Conservation (phyloP, 2,329 filamentous ascomycete species). For the Plenodomus tracheiphilus region DNA sequence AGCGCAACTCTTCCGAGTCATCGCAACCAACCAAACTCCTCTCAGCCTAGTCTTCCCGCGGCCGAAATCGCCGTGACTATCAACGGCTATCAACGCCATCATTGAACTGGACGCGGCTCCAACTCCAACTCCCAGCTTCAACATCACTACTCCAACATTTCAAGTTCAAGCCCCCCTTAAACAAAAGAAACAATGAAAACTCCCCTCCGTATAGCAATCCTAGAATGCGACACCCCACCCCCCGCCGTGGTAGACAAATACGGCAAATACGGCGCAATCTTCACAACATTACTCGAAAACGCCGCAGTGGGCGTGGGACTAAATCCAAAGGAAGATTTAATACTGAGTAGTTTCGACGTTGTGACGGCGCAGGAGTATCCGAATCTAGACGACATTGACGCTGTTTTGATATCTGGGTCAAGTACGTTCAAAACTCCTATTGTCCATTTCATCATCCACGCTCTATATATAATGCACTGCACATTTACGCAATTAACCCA, state of each 20-base stretch:
- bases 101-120: not conserved
- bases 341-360: slow-evolving; percentile 71
- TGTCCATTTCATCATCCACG: too few relatives aligned
- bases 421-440: slow-evolving; percentile 46
- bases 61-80: slow-evolving; percentile 18
- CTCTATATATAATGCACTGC: too few relatives aligned
- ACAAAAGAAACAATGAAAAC: slow-evolving; percentile 34
- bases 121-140: not conserved
- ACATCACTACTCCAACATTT: too few relatives aligned
- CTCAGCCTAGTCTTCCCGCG: not conserved
- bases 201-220: slow-evolving; percentile 74
- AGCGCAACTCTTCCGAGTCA: not conserved
- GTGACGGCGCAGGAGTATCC: slow-evolving; percentile 73
- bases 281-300: slow-evolving; percentile 56
- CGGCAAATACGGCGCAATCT: slow-evolving; percentile 70
- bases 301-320: slow-evolving; percentile 54
- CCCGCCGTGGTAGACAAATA: slow-evolving; percentile 66
- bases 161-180: too few relatives aligned
- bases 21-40: not conserved
- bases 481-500: too few relatives aligned
- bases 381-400: slow-evolving; percentile 73
- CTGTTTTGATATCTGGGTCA: slow-evolving; percentile 76
- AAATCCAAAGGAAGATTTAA: slow-evolving; percentile 50
- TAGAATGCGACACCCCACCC: slow-evolving; percentile 83
- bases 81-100: slow-evolving; percentile 6